Base-by-base conservation (phyloP, 768 basidiomycete species). In the Multifurca ochricompacta region DNA sequence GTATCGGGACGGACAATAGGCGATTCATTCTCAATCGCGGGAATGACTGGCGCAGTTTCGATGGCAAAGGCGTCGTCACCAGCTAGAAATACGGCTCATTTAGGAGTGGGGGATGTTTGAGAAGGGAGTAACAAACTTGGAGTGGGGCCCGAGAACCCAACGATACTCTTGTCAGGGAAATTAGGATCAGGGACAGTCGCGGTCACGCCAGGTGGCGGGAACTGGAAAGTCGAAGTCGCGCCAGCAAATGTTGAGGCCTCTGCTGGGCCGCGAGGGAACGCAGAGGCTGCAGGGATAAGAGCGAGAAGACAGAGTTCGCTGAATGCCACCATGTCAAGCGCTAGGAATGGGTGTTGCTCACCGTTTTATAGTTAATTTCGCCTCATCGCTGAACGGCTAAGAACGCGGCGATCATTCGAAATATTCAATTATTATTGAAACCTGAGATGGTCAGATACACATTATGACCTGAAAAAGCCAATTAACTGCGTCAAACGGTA, bases 81-180 rank as follows among this genome's bases (percentile, higher is more conserved):
- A 25, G 67, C 65, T 66, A 31, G 4, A 43, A 8, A 18, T 25
- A 43, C 31, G 31, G 46, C 48, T 32, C 42, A 14, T 10, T 11
- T n/a, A 25, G 18, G 31, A 31, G 41, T 25, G 34, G 51, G 3
- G 16, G n/a, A 34, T 27, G 23, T n/a, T n/a, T n/a, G n/a, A n/a
- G 21, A 8, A 47, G 21, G 9, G 3, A 25, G 18, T 31, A 25
- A 49, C 71, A 51, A 60, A 77, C 77, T 78, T 0, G 75, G 73
- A 3, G 77, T 78, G 14, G 77, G 68, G 4, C 77, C 77, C 23
- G 73, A 52, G 56, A 72, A 73, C n/a, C 76, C 76, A 9, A 79
- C 73, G 39, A 73, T 64, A 11, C 66, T 64, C 11, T 63, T 71
- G 55, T 71, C 68, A 0, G 75, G 74, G 53, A 79, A 80, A 60